Evolutionary conservation across 352 stramenopile genomes (phyloP), one percentile per base, ranked within the genome.

Genomic region (Pythium scleroteichum): DNA sequence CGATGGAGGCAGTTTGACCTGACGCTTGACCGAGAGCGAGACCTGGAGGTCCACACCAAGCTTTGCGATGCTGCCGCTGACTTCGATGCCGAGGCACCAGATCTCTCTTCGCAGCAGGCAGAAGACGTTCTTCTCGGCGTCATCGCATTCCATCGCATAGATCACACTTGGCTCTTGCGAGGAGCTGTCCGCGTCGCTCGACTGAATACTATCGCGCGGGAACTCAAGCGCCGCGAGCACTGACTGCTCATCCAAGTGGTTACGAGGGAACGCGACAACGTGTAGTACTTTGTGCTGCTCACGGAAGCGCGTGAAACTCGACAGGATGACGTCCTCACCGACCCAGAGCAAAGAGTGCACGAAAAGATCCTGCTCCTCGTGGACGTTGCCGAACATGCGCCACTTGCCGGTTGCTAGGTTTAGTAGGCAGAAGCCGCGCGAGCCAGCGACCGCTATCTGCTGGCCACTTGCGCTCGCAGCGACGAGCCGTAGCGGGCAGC

Each of bases 361-460:
- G 2, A 69, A 63, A 57, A 93, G 73, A 40, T 92, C 84, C 41
- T 90, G 83, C 58, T 95, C 86, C 26, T 93, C 80, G 45, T 91
- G 85, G 33, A 93, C 80, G 38, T 93, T 95, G 33, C 86, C 86
- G 70, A 95, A 95, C 57, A 90, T 68, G 3, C 83, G 72, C 86
- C 86, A 95, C 59, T 92, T 92, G 26, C 75, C 78, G 6, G 75
- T 90, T 16, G 64, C 39, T 24, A 82, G 20, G 38, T 93, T 92
- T 3, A 90, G 64, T 29, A 95, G 47, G 50, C 80, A 92, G 41
- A 95, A 92, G 1, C 83, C 86, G 53, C 73, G 68, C 59, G 88
- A 72, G 10, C 86, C 86, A 2, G 86, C 84, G 16, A 95, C 79
- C 0, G 80, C 82, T 53, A 93, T 59, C 10, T 90, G 78, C 35